These are phyloP conservation scores for Colletotrichum gigasporum DNA, from an alignment of 2,329 filamentous ascomycete genomes.

Conservation along the genomic window DNA sequence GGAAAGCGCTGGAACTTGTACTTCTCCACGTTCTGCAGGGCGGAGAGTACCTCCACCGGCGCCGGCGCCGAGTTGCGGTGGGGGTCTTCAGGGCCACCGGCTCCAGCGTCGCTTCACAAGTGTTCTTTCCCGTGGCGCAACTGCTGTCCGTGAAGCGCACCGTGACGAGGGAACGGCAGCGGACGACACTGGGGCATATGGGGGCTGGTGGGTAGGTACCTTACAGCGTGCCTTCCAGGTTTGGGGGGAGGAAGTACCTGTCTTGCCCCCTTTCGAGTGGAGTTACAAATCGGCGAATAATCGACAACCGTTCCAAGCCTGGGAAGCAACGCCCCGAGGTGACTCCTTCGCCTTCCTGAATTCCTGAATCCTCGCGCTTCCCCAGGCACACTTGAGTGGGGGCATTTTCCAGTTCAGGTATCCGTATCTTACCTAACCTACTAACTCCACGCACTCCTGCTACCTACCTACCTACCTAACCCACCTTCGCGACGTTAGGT, in stretches of 20 bases:
- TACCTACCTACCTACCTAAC: too few species aligned
- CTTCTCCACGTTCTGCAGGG: background rate
- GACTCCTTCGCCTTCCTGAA: too few species aligned
- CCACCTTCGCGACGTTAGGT: too few species aligned
- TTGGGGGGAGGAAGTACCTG: background rate
- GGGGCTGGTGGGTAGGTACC: background rate
- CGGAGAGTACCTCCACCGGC: conserved; percentile 1
- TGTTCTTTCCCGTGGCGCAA: background rate
- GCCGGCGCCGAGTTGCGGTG: conserved; percentile 1
- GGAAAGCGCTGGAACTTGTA: conserved; percentile 18
- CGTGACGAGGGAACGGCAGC: too few species aligned
- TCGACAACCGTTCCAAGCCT: conserved; percentile 7
- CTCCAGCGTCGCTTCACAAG: background rate
- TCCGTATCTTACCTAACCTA: too few species aligned
- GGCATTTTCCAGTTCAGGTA: background rate
- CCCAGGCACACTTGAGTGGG: too few species aligned
- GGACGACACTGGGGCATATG: too few species aligned
- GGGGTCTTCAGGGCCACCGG: background rate
- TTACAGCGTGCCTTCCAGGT: too few species aligned
- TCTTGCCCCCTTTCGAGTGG: background rate
- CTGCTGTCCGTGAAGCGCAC: too few species aligned
- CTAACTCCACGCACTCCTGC: too few species aligned
- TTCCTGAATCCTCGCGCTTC: too few species aligned
- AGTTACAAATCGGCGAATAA: conserved; percentile 23
- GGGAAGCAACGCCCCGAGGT: background rate